Percentiles rank a stretch among this genome's conserved stretches.
These are phyloP conservation scores for Nannochloris sp. DNA, from an alignment of 139 green algal genomes.

Conservation along the genomic window DNA sequence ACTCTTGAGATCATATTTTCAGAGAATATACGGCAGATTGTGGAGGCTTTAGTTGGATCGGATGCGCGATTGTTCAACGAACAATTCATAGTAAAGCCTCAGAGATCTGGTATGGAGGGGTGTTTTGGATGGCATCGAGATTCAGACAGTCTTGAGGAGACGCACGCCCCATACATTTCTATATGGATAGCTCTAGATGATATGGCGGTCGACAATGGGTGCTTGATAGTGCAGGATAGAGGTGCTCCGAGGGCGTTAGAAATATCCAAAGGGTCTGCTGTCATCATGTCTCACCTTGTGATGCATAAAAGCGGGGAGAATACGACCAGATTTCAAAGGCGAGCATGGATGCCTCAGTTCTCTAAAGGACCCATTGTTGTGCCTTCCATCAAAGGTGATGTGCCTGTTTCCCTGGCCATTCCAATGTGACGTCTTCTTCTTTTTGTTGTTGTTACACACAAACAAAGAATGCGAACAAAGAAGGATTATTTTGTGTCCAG, in stretches of 20 bases:
- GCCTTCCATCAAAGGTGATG: background rate
- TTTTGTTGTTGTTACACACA: background rate
- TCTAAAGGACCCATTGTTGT: conserved; percentile 8
- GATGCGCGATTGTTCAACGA: conserved; percentile 3
- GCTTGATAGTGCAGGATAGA: conserved; percentile 2
- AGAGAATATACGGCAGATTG: no score
- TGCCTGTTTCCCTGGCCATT: conserved; percentile 6
- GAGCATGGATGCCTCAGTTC: conserved; percentile 41
- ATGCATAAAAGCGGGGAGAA: conserved; percentile 28
- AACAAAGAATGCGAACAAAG: background rate
- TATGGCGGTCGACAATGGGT: conserved; percentile 13
- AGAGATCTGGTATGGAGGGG: background rate
- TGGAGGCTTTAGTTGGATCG: no score
- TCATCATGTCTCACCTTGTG: conserved; percentile 23
- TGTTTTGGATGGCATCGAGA: conserved; percentile 30
- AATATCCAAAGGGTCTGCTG: conserved; percentile 10
- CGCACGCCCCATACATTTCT: background rate
- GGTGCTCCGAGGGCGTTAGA: background rate
- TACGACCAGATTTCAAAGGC: conserved; percentile 6
- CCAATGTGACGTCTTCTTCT: conserved; percentile 1
- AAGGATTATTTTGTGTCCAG: background rate
- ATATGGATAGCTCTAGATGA: conserved; percentile 31
- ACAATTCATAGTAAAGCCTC: conserved; percentile 37
- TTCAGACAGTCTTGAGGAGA: conserved; percentile 18
- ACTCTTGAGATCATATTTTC: no score